Base-by-base conservation (phyloP, 805 yeast genomes). In the Phaffomyces opuntiae region DNA sequence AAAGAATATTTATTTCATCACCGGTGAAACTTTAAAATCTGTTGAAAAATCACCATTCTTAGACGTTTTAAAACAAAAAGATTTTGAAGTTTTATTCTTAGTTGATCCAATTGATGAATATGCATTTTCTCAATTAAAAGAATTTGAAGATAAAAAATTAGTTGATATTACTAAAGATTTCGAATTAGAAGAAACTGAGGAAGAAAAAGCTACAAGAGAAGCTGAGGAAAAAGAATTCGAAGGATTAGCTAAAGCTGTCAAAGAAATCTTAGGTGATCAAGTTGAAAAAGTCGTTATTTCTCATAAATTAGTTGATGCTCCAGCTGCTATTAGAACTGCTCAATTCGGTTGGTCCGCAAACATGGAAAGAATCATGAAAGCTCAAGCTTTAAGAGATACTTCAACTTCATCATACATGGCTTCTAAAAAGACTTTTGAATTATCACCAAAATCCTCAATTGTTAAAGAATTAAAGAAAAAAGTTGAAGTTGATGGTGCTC, bases 331-430 rank as follows among this genome's bases (percentile, higher is more conserved):
- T 70, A 89, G 99, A 82, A 93, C 99, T 60, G 98, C 97, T 60
- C 98, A 93, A 78, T 93, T 93, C 72, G 99, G 99, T 71, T 93
- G 99, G 99, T 93, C 99, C 59, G 99, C 99, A 65, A 93, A 93
- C 81, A 93, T 93, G 99, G 99, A 93, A 80, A 91, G 99, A 85
- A 93, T 93, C 81, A 93, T 93, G 99, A 93, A 93, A 81, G 99
- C 99, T 53, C 99, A 93, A 80, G 99, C 99, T 62, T 78, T 93
- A 65, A 89, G 98, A 78, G 99, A 93, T 73, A 87, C 96, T 61
- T 80, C 96, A 61, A 93, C 93, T 99, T 89, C 98, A 37, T 81
- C 96, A 53, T 93, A 93, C 93, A 93, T 93, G 99, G 85, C 98
- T 41, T 93, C 99, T 47, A 93, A 93, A 89, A 93, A 93, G 84